Conservation (phyloP, 2,329 filamentous ascomycete genomes). For the Parastagonospora nodorum region DNA sequence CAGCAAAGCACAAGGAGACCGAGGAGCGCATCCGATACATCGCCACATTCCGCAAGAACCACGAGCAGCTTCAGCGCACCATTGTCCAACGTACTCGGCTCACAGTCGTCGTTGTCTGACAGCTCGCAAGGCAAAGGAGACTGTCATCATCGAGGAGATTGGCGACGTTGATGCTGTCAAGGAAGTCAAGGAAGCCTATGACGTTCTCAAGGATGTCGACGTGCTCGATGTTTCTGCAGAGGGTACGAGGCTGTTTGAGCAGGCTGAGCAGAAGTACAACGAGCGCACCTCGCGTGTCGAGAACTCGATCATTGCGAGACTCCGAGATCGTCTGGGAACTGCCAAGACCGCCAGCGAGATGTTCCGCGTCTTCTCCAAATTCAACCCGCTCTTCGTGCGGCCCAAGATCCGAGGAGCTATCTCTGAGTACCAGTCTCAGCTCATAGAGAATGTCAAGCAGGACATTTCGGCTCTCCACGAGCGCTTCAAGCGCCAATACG, state of each 20-base stretch:
- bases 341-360: constrained; percentile 99
- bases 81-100: constrained; percentile 94
- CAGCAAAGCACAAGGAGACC: constrained; percentile 82
- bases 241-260: constrained; percentile 89
- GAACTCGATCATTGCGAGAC: constrained; percentile 95
- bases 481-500: constrained; percentile 98
- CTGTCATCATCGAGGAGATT: constrained; percentile 86
- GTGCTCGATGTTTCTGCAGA: constrained; percentile 88
- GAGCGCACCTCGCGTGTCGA: constrained; percentile 96
- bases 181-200: constrained; percentile 93
- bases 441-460: constrained; percentile 97
- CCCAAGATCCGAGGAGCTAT: constrained; percentile 99
- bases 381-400: constrained; percentile 96
- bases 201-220: constrained; percentile 91
- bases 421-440: constrained; percentile 94
- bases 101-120: constrained; percentile 54
- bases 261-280: constrained; percentile 94
- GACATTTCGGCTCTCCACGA: constrained; percentile 93
- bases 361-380: constrained; percentile 99
- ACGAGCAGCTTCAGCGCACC: constrained; percentile 94
- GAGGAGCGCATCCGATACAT: constrained; percentile 94
- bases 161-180: constrained; percentile 97
- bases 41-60: constrained; percentile 90
- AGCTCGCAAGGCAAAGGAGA: constrained; percentile 43
- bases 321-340: constrained; percentile 89